Conservation (phyloP, 768 basidiomycete genomes). For the Amanita jacksonii region DNA sequence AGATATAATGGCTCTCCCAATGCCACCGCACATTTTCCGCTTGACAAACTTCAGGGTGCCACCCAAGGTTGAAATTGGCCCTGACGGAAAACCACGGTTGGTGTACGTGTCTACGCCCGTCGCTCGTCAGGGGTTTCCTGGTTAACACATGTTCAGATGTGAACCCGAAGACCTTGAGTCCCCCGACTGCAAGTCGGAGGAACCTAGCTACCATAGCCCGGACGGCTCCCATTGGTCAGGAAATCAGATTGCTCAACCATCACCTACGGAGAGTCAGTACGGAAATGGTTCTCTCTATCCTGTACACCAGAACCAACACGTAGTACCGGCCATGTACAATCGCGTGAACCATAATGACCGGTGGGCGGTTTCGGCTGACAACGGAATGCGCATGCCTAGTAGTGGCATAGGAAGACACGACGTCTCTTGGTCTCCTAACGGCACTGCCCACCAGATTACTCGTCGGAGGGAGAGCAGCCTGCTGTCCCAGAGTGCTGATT, state of each 20-base stretch:
- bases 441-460: constrained; percentile 9
- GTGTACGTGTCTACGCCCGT: constrained; percentile 33
- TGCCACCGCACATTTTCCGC: constrained; percentile 71
- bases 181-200: constrained; percentile 40
- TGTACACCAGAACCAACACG: constrained; percentile 17
- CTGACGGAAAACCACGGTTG: constrained; percentile 57
- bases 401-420: constrained; percentile 13
- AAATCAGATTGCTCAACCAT: constrained; percentile 20
- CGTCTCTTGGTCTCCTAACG: constrained; percentile 16
- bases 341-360: constrained; percentile 18
- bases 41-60: constrained; percentile 79
- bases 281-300: constrained; percentile 23
- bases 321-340: constrained; percentile 18
- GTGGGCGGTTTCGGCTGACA: constrained; percentile 22
- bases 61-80: constrained; percentile 65
- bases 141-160: constrained; percentile 18
- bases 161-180: constrained; percentile 37
- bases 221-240: constrained; percentile 29
- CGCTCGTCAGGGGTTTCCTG: constrained; percentile 8
- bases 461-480: constrained; percentile 24
- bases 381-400: constrained; percentile 16
- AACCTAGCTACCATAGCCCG: constrained; percentile 31
- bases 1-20: constrained; percentile 64
- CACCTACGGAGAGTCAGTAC: constrained; percentile 28
- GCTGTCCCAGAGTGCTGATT: constrained; percentile 19